Conservation (phyloP, 768 basidiomycete genomes). For the Tulasnella sp. region DNA sequence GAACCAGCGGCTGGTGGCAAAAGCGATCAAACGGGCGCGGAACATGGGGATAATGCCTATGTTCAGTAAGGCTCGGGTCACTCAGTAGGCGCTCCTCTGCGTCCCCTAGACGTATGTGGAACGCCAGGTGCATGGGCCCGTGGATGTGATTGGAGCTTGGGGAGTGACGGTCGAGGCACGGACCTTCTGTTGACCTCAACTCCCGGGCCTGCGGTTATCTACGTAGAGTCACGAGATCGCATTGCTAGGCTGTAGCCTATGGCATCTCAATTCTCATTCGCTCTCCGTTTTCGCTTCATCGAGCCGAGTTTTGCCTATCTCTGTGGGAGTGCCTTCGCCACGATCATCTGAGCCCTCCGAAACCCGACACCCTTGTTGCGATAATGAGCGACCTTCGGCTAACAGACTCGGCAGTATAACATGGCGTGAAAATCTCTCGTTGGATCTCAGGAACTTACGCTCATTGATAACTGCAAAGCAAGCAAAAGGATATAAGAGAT, state of each 20-base stretch:
- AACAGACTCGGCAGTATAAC: too few species aligned
- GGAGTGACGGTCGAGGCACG: background rate
- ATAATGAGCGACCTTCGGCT: background rate
- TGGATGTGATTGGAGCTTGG: background rate
- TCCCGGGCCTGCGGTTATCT: background rate
- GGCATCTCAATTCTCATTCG: background rate
- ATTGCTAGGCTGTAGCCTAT: background rate
- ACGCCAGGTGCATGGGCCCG: background rate
- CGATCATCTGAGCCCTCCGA: background rate
- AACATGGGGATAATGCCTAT: constrained; percentile 78
- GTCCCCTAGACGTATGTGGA: background rate
- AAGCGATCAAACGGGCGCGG: constrained; percentile 79
- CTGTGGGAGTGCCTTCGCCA: background rate
- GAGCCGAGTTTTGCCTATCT: background rate
- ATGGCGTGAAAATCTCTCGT: too few species aligned
- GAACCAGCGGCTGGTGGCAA: constrained; percentile 65
- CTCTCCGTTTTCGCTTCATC: background rate
- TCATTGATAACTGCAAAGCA: too few species aligned
- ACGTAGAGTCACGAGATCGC: background rate
- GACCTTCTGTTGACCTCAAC: background rate
- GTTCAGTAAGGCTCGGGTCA: constrained; percentile 9
- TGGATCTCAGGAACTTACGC: too few species aligned
- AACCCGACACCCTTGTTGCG: background rate
- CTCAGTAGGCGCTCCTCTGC: background rate
- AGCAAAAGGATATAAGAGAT: too few species aligned